These are phyloP conservation scores for Volvariella volvacea DNA, from an alignment of 1,284 basidiomycete genomes.

Conservation along the genomic window DNA sequence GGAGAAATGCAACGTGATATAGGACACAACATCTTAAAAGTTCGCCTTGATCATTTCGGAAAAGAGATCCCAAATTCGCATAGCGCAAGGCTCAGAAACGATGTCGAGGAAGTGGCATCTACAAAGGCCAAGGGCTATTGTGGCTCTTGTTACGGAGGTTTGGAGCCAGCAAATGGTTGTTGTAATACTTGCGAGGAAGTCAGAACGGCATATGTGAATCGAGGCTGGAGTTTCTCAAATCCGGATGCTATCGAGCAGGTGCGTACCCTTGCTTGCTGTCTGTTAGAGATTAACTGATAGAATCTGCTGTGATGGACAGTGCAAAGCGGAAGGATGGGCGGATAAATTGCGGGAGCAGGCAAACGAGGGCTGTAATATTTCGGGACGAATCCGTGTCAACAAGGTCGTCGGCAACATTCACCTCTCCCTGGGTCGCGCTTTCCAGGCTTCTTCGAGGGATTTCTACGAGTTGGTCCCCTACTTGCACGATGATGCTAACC, in stretches of 20 bases:
- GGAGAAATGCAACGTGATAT: conserved; percentile 91
- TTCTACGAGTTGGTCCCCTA: conserved; percentile 96
- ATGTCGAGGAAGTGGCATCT: conserved; percentile 74
- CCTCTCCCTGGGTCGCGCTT: conserved; percentile 86
- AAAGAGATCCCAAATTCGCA: conserved; percentile 49
- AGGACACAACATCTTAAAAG: conserved; percentile 86
- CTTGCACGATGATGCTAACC: conserved; percentile 78
- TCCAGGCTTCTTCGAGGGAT: conserved; percentile 81
- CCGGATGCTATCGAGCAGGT: conserved; percentile 94
- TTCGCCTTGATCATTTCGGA: conserved; percentile 65
- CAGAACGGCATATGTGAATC: conserved; percentile 81
- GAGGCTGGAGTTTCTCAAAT: conserved; percentile 92
- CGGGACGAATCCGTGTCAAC: conserved; percentile 90
- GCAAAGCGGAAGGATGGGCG: conserved; percentile 90
- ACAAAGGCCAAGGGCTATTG: conserved; percentile 68
- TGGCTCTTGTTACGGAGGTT: conserved; percentile 96
- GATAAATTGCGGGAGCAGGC: conserved; percentile 91
- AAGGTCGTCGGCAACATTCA: conserved; percentile 94
- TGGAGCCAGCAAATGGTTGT: conserved; percentile 77
- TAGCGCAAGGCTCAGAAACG: conserved; percentile 70
- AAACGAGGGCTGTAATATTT: conserved; percentile 91
- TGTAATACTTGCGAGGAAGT: conserved; percentile 98
- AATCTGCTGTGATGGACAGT: conserved; percentile 42
- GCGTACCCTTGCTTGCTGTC: conserved; percentile 17
- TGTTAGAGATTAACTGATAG: background rate